A percentile compares a stretch with the other conserved stretches of the same genome.
These are phyloP conservation scores for Aspergillus niger DNA, from an alignment of 2,329 filamentous ascomycete genomes.

Conservation along the genomic window DNA sequence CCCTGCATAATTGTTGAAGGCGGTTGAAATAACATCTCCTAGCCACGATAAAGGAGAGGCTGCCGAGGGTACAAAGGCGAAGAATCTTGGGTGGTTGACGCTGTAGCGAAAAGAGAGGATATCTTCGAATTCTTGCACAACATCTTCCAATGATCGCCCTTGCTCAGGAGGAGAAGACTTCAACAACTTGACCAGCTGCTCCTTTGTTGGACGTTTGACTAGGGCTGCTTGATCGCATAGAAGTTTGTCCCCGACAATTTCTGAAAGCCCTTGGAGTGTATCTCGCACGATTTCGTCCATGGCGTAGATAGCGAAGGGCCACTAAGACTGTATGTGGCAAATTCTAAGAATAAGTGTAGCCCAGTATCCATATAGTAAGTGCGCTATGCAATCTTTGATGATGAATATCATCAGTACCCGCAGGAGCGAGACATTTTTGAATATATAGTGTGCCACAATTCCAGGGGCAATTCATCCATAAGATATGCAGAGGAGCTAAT, in stretches of 20 bases:
- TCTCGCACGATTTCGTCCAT: neutral
- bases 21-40: constrained; percentile 6
- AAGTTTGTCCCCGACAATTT: neutral
- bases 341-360: neutral
- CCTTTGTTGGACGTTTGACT: neutral
- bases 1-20: constrained; percentile 4
- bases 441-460: neutral
- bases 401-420: too few relatives aligned
- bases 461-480: too few relatives aligned
- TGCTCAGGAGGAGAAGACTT: neutral
- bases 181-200: neutral
- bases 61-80: constrained; percentile 15
- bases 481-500: too few relatives aligned
- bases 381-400: too few relatives aligned
- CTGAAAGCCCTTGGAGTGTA: neutral
- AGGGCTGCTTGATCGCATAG: neutral
- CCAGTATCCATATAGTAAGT: neutral
- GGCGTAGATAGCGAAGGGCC: neutral
- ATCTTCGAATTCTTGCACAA: neutral
- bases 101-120: constrained; percentile 3
- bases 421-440: too few relatives aligned
- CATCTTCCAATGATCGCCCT: neutral
- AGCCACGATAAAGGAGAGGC: constrained; percentile 12
- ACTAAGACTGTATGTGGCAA: neutral
- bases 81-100: constrained; percentile 13